Conservation (phyloP, 371 early-diverging fungal genomes). For the Mortierella sp. region DNA sequence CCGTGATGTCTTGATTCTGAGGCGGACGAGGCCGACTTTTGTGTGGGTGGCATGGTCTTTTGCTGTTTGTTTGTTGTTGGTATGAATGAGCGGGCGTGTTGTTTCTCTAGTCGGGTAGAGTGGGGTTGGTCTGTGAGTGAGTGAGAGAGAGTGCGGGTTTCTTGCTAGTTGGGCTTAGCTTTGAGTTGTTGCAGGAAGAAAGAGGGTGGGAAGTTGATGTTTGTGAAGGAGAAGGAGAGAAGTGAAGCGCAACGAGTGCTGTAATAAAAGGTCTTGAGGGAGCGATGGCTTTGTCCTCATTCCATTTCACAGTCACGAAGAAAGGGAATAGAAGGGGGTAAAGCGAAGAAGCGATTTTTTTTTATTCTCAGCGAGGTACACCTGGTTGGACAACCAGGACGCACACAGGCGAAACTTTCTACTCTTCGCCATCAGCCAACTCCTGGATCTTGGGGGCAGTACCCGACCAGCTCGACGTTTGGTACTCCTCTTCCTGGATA, state of each 20-base stretch:
- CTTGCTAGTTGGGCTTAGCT: background rate
- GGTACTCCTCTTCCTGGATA: slow-evolving; percentile 25
- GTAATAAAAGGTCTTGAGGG: no score
- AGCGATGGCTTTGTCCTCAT: no score
- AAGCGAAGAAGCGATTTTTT: background rate
- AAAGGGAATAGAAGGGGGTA: no score
- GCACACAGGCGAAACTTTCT: background rate
- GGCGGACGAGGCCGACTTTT: slow-evolving; percentile 34
- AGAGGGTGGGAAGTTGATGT: no score
- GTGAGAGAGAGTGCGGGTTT: background rate
- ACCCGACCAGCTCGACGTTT: slow-evolving; percentile 35
- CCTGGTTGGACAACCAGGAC: background rate
- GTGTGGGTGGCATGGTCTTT: slow-evolving; percentile 36
- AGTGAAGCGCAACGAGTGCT: no score
- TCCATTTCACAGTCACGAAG: no score
- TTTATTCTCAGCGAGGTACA: background rate
- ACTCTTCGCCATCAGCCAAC: slow-evolving; percentile 47
- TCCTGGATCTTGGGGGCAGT: slow-evolving; percentile 55
- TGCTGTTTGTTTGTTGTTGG: slow-evolving; percentile 6
- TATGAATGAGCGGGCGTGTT: background rate
- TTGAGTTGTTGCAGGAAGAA: no score
- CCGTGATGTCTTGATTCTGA: slow-evolving; percentile 34
- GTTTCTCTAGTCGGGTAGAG: background rate
- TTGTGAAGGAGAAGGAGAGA: no score
- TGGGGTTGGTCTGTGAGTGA: background rate